Evolutionary conservation across 164 flowering plant genomes (phyloP), one percentile per base, ranked within the genome.

Genomic region (Malania oleifera): DNA sequence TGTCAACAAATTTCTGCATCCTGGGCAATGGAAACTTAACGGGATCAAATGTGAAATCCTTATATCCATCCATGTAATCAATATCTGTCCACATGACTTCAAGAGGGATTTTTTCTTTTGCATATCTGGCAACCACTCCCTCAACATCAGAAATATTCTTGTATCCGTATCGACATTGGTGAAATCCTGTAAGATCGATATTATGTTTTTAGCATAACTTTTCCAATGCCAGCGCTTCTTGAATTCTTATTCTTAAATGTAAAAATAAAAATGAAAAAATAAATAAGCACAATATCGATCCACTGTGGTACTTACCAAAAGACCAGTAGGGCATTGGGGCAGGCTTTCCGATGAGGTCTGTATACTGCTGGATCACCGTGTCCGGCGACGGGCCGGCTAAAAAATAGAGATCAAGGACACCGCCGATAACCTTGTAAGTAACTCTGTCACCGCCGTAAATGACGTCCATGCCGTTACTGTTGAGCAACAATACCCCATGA

Each of bases 11-110:
- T 23, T 27, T 56, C 63, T 65, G 70, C 87, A 87, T 72, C 70
- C 61, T 25, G 26, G 73, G 74, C 35, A 34, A 15, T 0, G 97
- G 95, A 50, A 82, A 87, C 60, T 84, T 82, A 34, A 82, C 35
- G 13, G 95, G 97, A 68, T 91, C 87, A 5, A 91, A 65, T 12
- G 97, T 91, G 70, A 86, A 91, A 63, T 82, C 93, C 71, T 86
- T 91, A 54, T 59, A 79, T 0, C 41, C 86, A 63, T 91, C 93
- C 97, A 91, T 91, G 73, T 91, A 68, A 67, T 91, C 93, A 29
- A 85, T 85, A 57, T 91, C 97, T 1, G 87, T 84, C 96, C 97
- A 91, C 84, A 91, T 87, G 22, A 84, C 95, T 54, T 91, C 97
- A 23, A 91, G 79, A 19, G 97, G 96, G 29, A 91, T 86, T 38